Evolutionary conservation across 768 basidiomycete species (phyloP).

Genomic region (Rubroboletus pulcherrimus): DNA sequence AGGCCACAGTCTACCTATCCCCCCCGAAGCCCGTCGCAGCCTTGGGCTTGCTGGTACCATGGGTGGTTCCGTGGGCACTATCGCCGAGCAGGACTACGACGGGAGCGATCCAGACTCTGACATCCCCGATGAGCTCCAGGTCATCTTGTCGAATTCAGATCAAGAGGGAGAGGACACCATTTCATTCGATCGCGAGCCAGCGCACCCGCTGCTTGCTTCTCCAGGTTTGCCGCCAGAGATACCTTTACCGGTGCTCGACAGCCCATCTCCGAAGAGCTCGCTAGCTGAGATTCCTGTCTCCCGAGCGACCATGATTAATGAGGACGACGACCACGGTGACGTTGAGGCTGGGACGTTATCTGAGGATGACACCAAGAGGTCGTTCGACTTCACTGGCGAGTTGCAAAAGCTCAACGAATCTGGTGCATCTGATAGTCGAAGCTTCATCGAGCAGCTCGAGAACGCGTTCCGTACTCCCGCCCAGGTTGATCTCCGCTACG

Average conservation of each 20-base stretch:
- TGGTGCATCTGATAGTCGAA: constrained; percentile 61
- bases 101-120: constrained; percentile 69
- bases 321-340: constrained; percentile 38
- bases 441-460: constrained; percentile 82
- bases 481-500: constrained; percentile 55
- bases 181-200: constrained; percentile 22
- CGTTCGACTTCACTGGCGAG: constrained; percentile 84
- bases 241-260: constrained; percentile 33
- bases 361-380: constrained; percentile 70
- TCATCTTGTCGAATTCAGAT: constrained; percentile 48
- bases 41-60: constrained; percentile 66
- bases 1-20: constrained; percentile 36
- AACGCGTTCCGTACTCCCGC: constrained; percentile 76
- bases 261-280: constrained; percentile 6
- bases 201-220: constrained; percentile 24
- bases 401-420: constrained; percentile 65
- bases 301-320: constrained; percentile 44
- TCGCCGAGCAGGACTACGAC: constrained; percentile 43
- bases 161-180: constrained; percentile 41
- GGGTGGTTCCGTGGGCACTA: constrained; percentile 54
- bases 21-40: constrained; percentile 49
- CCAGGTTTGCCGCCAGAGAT: constrained; percentile 42
- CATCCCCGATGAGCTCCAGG: constrained; percentile 74
- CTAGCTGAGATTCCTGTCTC: constrained; percentile 36
- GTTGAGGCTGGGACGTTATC: constrained; percentile 40